Evolutionary conservation across 1,139 yeast genomes (phyloP).

Genomic region (Debaryomycetaceae sp.): DNA sequence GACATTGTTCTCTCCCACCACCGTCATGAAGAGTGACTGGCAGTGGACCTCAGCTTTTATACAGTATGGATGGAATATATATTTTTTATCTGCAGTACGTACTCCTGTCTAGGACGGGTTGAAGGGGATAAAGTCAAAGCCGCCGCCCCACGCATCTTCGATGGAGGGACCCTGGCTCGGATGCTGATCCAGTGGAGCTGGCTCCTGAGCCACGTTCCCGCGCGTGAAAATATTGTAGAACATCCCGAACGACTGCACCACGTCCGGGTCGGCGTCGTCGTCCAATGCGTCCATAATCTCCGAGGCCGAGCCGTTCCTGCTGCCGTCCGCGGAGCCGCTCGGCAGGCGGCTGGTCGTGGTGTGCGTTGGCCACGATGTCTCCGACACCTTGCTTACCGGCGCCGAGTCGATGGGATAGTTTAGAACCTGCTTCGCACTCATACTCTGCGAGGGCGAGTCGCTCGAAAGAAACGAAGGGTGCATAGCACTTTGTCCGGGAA

Average conservation of each 20-base stretch:
- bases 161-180: conserved; percentile 3
- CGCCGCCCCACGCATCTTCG: conserved; percentile 13
- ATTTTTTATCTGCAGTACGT: conserved; percentile 1
- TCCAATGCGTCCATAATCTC: conserved; percentile 8
- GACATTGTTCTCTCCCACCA: neutral
- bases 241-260: conserved; percentile 22
- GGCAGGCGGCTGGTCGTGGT: neutral
- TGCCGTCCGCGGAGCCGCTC: too few species aligned
- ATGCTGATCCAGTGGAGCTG: neutral
- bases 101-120: conserved; percentile 18
- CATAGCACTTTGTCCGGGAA: too few species aligned
- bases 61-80: too few species aligned
- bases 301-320: conserved; percentile 1
- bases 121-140: conserved; percentile 25
- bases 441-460: neutral
- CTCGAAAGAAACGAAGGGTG: neutral
- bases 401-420: too few species aligned
- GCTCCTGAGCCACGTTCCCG: neutral
- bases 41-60: too few species aligned
- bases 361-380: neutral
- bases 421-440: conserved; percentile 5
- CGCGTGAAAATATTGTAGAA: conserved; percentile 17
- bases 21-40: too few species aligned
- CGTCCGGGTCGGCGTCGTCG: conserved; percentile 25
- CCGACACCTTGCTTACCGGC: conserved; percentile 5